These are phyloP conservation scores for Aspergillus awamori DNA, from an alignment of 2,329 filamentous ascomycete genomes.

Conservation along the genomic window DNA sequence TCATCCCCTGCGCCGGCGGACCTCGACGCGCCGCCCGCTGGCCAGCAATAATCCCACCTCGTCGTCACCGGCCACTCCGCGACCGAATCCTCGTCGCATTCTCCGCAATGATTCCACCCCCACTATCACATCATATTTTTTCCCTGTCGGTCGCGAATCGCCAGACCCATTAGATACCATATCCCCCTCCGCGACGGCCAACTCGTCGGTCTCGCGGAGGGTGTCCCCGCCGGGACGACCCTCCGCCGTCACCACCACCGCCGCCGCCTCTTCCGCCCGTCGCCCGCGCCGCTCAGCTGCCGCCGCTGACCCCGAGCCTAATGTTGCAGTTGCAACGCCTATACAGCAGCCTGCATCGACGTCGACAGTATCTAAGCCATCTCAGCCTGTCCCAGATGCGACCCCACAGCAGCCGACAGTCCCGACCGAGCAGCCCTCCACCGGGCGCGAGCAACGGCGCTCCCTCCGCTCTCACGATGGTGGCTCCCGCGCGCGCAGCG, in stretches of 20 bases:
- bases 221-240: slow-evolving; percentile 11
- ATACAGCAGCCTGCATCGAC: neutral
- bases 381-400: neutral
- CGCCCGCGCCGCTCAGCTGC: slow-evolving; percentile 8
- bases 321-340: neutral
- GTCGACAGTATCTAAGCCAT: neutral
- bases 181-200: slow-evolving; percentile 20
- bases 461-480: slow-evolving; percentile 84
- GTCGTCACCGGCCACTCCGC: slow-evolving; percentile 2
- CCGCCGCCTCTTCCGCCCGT: slow-evolving; percentile 18
- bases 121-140: slow-evolving; percentile 20
- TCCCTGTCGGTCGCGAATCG: slow-evolving; percentile 30
- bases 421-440: slow-evolving; percentile 9
- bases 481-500: slow-evolving; percentile 83
- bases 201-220: slow-evolving; percentile 4
- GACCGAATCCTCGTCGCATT: slow-evolving; percentile 16
- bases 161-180: slow-evolving; percentile 33
- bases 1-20: slow-evolving; percentile 6
- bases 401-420: neutral
- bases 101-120: slow-evolving; percentile 22
- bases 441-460: slow-evolving; percentile 58
- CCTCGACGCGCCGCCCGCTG: slow-evolving; percentile 10
- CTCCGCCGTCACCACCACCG: slow-evolving; percentile 10
- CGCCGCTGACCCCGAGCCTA: neutral
- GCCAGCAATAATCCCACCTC: neutral